Evolutionary conservation across 495 filamentous ascomycete genomes (phyloP).

Genomic region (Lophium mytilinum): DNA sequence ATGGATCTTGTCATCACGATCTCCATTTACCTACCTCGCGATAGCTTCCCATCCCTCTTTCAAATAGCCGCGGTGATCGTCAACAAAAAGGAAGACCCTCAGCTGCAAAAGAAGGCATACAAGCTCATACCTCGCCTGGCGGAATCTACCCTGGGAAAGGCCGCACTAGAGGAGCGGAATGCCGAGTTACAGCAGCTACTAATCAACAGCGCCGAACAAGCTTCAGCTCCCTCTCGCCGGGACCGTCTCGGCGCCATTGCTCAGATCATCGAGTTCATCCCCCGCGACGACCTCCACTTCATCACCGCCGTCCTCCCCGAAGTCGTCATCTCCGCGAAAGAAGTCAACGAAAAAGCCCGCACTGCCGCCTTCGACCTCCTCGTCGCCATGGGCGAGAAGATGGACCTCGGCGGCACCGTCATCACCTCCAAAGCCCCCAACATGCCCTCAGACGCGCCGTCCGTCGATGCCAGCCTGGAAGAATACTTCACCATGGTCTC

Average conservation of each 20-base stretch:
- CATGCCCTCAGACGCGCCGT: constrained; percentile 73
- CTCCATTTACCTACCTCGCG: constrained; percentile 80
- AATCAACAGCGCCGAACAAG: constrained; percentile 67
- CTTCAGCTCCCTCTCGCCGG: constrained; percentile 65
- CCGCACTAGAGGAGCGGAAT: constrained; percentile 63
- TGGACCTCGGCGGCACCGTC: constrained; percentile 66
- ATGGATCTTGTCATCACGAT: constrained; percentile 96
- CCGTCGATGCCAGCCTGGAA: constrained; percentile 68
- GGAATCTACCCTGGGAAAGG: constrained; percentile 62
- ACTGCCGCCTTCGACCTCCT: constrained; percentile 84
- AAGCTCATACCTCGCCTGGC: constrained; percentile 88
- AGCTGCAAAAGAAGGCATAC: constrained; percentile 99
- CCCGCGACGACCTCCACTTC: constrained; percentile 72
- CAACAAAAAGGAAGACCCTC: constrained; percentile 68
- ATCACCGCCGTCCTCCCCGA: constrained; percentile 86
- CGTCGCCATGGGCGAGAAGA: constrained; percentile 76
- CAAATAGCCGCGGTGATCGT: constrained; percentile 73
- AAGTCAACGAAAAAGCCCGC: constrained; percentile 89
- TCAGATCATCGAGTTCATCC: constrained; percentile 67
- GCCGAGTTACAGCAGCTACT: constrained; percentile 71
- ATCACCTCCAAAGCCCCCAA: constrained; percentile 75
- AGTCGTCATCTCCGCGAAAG: constrained; percentile 89
- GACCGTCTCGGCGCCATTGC: constrained; percentile 80
- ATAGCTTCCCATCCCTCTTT: constrained; percentile 75
- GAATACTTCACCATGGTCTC: constrained; percentile 98